Evolutionary conservation across 2,329 filamentous ascomycete species (phyloP), one percentile per base, ranked within the genome.

Genomic region (Coniella lustricola): DNA sequence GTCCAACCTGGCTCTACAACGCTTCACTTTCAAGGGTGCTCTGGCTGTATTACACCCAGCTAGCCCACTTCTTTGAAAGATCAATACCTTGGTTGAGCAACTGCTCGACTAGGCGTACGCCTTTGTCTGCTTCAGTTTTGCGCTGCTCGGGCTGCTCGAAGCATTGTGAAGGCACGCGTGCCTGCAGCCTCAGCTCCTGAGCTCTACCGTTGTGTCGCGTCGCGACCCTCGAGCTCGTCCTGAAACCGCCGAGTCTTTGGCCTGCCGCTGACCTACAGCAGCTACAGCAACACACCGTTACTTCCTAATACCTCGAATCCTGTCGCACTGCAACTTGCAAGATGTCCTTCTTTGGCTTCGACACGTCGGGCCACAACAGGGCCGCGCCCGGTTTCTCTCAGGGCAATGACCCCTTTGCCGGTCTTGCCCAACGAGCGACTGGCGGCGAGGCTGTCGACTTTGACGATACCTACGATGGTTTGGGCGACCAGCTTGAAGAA

Each of bases 301-400:
- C 5, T 29, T 10, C 10, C 25, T 5, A 29, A 29, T 10, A 29
- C 25, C 25, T 29, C 25, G 25, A 29, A 29, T 10, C 25, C 10
- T 29, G 25, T 5, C 5, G 10, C 10, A 29, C 25, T 10, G 25
- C 25, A 29, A 29, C 25, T 29, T 29, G 25, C 59, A 67, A 55
- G 57, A 93, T 95, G 90, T 90, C 90, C 31, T 95, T 95, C 75
- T 95, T 95, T 69, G 87, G 88, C 57, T 90, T 94, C 68, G 85
- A 94, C 64, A 75, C 84, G 49, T 77, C 75, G 54, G 77, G 79
- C 57, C 85, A 90, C 63, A 81, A 86, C 59, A 69, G 74, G 59
- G 73, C 76, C 47, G 84, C 83, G 33, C 81, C 85, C 46, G 89
- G 90, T 62, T 97, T 97, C 69, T 84, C 89, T 59, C 85, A 90